Base-by-base conservation (phyloP, 805 yeast species). In the Saccharomycopsis guyanensis region DNA sequence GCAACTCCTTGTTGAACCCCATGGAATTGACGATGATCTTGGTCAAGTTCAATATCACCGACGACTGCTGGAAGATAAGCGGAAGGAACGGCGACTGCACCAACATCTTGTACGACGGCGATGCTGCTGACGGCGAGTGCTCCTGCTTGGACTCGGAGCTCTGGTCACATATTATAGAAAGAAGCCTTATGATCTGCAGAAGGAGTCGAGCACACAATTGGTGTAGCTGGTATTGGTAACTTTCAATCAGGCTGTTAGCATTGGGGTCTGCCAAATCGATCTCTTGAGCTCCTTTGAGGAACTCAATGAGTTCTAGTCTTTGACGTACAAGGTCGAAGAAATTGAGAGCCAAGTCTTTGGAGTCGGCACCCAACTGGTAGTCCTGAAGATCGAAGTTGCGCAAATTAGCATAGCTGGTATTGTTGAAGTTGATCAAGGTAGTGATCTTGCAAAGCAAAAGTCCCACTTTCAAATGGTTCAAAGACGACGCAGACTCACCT, bases 231-330 rank as follows among this genome's bases (percentile, higher is more conserved):
- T 15, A 6, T 22, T 46, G 50, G 23, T 15, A 45, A 3, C 41
- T 42, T 7, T 39, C 44, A 25, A 49, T 39, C n/a, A 6, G 10
- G 19, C 15, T 32, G 6, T 22, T 19, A 12, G 33, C 33, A 19
- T 24, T 37, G 34, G 5, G 19, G 7, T 25, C 43, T 8, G 3
- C 24, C 33, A 6, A 45, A 32, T 16, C 43, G 32, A 16, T 39
- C 32, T 12, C 8, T 27, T 13, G 39, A 36, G 19, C 67, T 38
- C 27, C 6, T 16, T 27, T 27, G 12, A 68, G 48, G 46, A 56
- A 65, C 18, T 59, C 58, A 27, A 58, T 49, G 12, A 70, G 55
- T 32, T 61, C 66, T 43, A 56, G 57, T 45, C 68, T 68, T 18
- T 65, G 65, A 20, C 55, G 55, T 4, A 63, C 51, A 18, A 68